These are phyloP conservation scores for Kuraishia molischiana DNA, from an alignment of 805 yeast species.

Conservation along the genomic window DNA sequence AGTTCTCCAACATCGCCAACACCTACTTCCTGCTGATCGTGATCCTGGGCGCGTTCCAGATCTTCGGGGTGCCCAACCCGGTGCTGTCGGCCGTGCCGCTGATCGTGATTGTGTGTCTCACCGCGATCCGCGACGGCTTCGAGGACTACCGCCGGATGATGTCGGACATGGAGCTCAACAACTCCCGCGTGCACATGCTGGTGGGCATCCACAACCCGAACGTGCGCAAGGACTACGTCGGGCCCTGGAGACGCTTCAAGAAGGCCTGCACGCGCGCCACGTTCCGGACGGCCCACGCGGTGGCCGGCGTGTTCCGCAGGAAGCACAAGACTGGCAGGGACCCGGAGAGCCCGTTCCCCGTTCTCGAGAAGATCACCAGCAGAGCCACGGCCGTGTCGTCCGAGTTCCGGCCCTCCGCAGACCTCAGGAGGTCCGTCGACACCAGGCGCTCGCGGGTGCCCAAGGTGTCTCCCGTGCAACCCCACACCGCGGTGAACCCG, in stretches of 20 bases:
- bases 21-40: constrained; percentile 45
- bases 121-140: constrained; percentile 69
- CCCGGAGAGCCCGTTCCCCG: background rate
- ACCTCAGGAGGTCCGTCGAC: background rate
- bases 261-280: constrained; percentile 33
- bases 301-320: constrained; percentile 3
- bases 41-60: constrained; percentile 50
- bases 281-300: constrained; percentile 2
- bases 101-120: constrained; percentile 65
- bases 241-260: constrained; percentile 62
- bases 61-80: constrained; percentile 67
- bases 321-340: background rate
- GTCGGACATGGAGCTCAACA: constrained; percentile 61
- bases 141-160: constrained; percentile 63
- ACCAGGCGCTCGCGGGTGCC: constrained; percentile 5
- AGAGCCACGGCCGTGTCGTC: constrained; percentile 1
- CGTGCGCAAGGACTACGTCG: constrained; percentile 41
- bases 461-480: constrained; percentile 12
- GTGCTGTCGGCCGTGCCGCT: constrained; percentile 74
- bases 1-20: constrained; percentile 53
- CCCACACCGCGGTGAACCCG: constrained; percentile 23
- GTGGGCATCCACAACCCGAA: constrained; percentile 48
- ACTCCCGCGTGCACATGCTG: constrained; percentile 49
- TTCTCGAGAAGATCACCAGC: background rate
- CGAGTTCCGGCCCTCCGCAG: background rate